phyloP scores from a whole-genome alignment of 495 filamentous ascomycete genomes.

The Gamarada debralockiae region DNA sequence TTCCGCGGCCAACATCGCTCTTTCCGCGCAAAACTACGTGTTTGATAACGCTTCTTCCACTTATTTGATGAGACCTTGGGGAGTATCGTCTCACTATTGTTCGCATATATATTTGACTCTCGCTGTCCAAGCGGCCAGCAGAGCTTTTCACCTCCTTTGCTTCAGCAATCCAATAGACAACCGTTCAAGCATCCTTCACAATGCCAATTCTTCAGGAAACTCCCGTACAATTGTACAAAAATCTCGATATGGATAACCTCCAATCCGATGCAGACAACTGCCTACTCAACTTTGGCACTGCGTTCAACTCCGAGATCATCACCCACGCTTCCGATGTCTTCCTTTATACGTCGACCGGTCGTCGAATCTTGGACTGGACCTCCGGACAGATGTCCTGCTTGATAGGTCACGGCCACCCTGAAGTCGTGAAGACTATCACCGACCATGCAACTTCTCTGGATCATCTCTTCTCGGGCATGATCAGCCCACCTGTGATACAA shows the following conservation, averaged over 20 bases:
- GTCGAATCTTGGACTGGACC: conserved; percentile 58
- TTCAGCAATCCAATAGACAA: too few species aligned
- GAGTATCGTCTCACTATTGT: too few species aligned
- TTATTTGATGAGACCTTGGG: too few species aligned
- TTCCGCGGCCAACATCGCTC: too few species aligned
- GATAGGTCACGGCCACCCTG: conserved; percentile 42
- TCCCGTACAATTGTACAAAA: too few species aligned
- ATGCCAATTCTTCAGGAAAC: too few species aligned
- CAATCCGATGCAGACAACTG: background rate
- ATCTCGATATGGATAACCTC: background rate
- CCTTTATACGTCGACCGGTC: conserved; percentile 47
- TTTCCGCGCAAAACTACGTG: too few species aligned
- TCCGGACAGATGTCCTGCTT: conserved; percentile 49
- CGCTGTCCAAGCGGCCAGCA: too few species aligned
- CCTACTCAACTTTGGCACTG: background rate
- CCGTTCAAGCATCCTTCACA: too few species aligned
- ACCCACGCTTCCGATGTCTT: conserved; percentile 3
- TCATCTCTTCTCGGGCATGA: conserved; percentile 42
- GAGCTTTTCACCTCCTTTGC: too few species aligned
- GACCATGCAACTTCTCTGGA: conserved; percentile 35
- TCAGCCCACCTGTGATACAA: conserved; percentile 38
- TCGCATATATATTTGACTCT: too few species aligned
- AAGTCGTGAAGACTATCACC: conserved; percentile 34
- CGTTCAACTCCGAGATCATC: conserved; percentile 8
- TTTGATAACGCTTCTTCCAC: too few species aligned